These are phyloP conservation scores for Dimocarpus longan DNA, from an alignment of 345 rosid species.

Conservation along the genomic window DNA sequence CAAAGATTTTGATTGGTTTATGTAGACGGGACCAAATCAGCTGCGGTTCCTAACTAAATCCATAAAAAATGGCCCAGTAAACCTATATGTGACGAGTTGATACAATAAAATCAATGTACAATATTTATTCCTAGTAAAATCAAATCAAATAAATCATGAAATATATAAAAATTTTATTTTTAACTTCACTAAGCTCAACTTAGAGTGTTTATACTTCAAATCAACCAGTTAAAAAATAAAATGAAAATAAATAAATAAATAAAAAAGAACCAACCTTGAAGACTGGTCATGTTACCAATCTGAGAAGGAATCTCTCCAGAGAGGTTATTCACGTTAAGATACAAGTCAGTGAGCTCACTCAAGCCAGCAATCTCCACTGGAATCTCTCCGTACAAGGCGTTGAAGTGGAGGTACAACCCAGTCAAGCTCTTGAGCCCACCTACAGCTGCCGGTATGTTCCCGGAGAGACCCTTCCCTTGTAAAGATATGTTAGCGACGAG, in stretches of 20 bases:
- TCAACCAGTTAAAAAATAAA: neutral
- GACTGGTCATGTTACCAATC: slow-evolving; percentile 67
- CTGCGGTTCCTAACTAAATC: too few relatives aligned
- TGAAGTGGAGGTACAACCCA: slow-evolving; percentile 90
- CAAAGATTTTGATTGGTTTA: too few relatives aligned
- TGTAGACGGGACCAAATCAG: too few relatives aligned
- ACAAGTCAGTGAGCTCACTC: slow-evolving; percentile 68
- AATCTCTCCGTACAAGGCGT: slow-evolving; percentile 68
- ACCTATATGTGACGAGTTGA: neutral
- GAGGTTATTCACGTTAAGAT: slow-evolving; percentile 82
- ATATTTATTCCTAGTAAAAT: neutral
- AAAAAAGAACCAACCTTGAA: slow-evolving; percentile 69
- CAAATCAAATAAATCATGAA: neutral
- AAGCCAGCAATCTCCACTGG: slow-evolving; percentile 73
- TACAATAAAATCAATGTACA: neutral
- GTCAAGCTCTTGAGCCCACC: slow-evolving; percentile 78
- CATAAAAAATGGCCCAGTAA: neutral
- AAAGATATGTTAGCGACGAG: slow-evolving; percentile 83
- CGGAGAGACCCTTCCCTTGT: slow-evolving; percentile 86
- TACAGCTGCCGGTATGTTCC: slow-evolving; percentile 71
- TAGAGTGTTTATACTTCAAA: neutral
- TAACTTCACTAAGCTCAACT: too few relatives aligned
- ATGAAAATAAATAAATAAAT: neutral
- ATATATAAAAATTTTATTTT: neutral
- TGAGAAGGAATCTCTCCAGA: slow-evolving; percentile 76